Base-by-base conservation (phyloP, 257 asterid genomes). In the Coffea canephora region DNA sequence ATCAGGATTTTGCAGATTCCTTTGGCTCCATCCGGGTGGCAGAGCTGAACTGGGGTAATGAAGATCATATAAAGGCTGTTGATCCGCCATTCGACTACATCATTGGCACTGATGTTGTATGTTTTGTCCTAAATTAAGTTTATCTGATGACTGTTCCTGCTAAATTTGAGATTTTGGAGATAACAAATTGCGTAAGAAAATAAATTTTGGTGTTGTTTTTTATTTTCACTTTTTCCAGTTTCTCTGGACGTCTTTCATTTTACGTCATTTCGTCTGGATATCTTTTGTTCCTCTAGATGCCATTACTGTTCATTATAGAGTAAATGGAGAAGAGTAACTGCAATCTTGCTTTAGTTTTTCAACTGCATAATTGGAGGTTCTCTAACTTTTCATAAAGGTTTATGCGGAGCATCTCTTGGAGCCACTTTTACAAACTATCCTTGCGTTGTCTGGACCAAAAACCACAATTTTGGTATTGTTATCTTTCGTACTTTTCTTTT, bases 361-460 rank as follows among this genome's bases (percentile, higher is more conserved):
- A 48, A 72, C 45, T 77, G 70, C 82, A n/a, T 71, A 57, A 50
- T 48, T 2, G 16, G 15, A 70, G n/a, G 19, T 39, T 68, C 70
- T 69, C 5, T 73, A 12, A 61, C n/a, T 74, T 54, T 77, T 74
- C 48, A 57, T 49, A 48, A 11, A 95, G 99, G 99, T 96, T 74
- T 96, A 96, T 78, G 90, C 97, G 11, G 98, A 96, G 87, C 97
- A 96, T 86, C 98, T 94, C 69, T 82, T 96, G 90, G 95, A 96
- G 74, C 99, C 98, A 80, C 96, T 96, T 80, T 76, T 94, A 88
- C 93, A 87, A 91, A 96, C 99, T 12, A 83, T 96, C 76, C 89
- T 91, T 84, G 82, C 95, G 64, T 85, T 96, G 66, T 88, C 97
- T 23, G 98, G 97, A 83, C 94, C 97, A 11, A 92, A 88, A 87